Conservation (phyloP, 257 asterid genomes). For the Catharanthus roseus region DNA sequence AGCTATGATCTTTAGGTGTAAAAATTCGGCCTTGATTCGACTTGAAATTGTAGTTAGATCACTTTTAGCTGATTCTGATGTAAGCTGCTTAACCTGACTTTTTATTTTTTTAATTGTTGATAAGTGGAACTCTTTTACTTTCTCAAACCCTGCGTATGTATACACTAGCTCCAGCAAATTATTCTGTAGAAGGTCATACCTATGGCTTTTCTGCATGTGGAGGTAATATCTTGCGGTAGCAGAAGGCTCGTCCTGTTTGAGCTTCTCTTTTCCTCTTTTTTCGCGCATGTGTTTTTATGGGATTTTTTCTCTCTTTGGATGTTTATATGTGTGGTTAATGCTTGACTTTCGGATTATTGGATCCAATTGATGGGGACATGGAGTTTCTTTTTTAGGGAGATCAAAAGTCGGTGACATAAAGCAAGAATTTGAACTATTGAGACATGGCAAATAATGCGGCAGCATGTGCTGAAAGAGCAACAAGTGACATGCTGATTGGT, state of each 20-base stretch:
- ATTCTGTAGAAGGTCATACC: not conserved
- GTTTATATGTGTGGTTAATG: not conserved
- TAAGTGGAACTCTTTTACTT: not conserved
- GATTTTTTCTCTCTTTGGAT: not conserved
- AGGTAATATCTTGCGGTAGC: not conserved
- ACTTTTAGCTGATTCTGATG: not conserved
- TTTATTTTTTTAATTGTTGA: conserved; percentile 6
- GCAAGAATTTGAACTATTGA: conserved; percentile 20
- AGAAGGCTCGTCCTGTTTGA: not conserved
- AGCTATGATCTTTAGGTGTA: no score
- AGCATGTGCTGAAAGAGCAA: conserved; percentile 92
- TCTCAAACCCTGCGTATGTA: not conserved
- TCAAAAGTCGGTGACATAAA: conserved; percentile 20
- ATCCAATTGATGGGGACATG: not conserved
- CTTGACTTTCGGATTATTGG: not conserved
- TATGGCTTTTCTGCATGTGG: not conserved
- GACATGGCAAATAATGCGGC: conserved; percentile 76
- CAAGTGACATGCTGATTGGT: conserved; percentile 84
- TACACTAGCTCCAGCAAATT: not conserved
- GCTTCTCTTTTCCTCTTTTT: conserved; percentile 10
- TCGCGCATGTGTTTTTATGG: not conserved
- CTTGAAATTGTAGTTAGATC: conserved; percentile 11
- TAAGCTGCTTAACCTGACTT: not conserved
- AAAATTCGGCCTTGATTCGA: not conserved
- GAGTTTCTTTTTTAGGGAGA: conserved; percentile 9